These are phyloP conservation scores for Eruca vesicaria DNA, from an alignment of 441 rosid genomes.

Conservation along the genomic window DNA sequence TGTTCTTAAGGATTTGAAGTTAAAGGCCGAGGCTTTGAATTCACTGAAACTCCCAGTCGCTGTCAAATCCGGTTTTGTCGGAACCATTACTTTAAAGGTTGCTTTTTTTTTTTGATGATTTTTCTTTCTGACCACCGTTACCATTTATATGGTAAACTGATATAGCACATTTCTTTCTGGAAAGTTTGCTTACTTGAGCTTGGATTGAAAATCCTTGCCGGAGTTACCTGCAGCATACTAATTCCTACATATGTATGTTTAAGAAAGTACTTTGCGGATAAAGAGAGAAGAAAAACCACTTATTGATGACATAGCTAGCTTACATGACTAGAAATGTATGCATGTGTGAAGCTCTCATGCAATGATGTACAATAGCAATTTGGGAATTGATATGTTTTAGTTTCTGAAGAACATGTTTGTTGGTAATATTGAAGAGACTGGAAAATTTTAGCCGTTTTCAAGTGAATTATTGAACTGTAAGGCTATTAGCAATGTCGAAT, in stretches of 20 bases:
- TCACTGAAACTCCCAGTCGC: constrained; percentile 87
- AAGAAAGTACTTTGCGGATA: not conserved
- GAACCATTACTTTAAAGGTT: constrained; percentile 92
- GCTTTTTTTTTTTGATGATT: constrained; percentile 15
- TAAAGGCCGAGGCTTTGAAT: constrained; percentile 95
- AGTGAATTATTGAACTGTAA: not conserved
- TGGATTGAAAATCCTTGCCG: constrained; percentile 1
- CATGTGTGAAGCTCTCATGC: constrained; percentile 6
- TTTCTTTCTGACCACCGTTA: not conserved
- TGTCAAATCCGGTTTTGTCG: constrained; percentile 97
- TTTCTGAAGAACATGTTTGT: not conserved
- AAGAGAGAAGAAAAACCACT: constrained; percentile 8
- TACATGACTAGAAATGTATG: constrained; percentile 14
- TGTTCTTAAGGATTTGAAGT: constrained; percentile 85
- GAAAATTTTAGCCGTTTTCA: not conserved
- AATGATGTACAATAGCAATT: constrained; percentile 1
- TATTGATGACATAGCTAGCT: constrained; percentile 9
- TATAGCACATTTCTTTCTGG: constrained; percentile 1
- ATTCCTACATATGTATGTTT: constrained; percentile 10
- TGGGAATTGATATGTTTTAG: not conserved
- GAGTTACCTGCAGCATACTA: constrained; percentile 10
- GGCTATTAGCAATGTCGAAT: not conserved
- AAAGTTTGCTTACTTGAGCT: constrained; percentile 8
- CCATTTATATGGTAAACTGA: not conserved
- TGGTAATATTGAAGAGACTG: constrained; percentile 11